Base-by-base conservation (phyloP, 192 early-diverging fungal genomes). In the Gorgonomyces haynaldii region DNA sequence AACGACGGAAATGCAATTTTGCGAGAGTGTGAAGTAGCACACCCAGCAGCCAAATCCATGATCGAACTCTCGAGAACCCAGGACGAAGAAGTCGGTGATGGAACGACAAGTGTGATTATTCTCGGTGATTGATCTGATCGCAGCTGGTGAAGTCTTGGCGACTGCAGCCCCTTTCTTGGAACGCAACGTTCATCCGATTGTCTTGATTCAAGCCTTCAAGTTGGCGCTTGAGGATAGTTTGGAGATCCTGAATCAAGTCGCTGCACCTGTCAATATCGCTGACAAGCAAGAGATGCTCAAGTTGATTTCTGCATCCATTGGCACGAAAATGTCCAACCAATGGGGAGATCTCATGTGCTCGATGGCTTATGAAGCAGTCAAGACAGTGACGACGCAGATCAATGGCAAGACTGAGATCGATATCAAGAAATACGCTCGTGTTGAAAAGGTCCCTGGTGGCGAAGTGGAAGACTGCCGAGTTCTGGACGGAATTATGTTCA, bases 51-150 rank as follows among this genome's bases (percentile, higher is more conserved):
- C 38, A 98, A 98, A 71, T 88, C 84, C 58, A 96, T 96, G 93
- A 96, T 98, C 53, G 96, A 98, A 67, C 81, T 98, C 37, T 84
- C 89, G 25, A 74, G 96, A 69, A 98, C 96, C 45, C 96, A 99
- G 74, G 96, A 99, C 66, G 96, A 99, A 64, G 96, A 99, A 69
- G 93, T 96, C 35, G 96, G 96, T 51, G 96, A 99, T 57, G 96
- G 96, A 50, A 99, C 96, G 8, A 99, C 96, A 12, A 84, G 81
- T 58, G 96, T 99, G 52, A 97, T 99, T 54, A 96, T 99, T 56
- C 77, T 99, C 32, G 88, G 88, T 91, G 70, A 56, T 23, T 24
- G 8, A 29, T 20, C 26, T 21, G 5, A 10, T 36, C 37, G 16
- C 41, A 91, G 93, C 93, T 39, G 96, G 96, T 60, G 96, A 99